Percentiles rank a stretch among this genome's conserved stretches.
phyloP scores from a whole-genome alignment of 768 basidiomycete species.

The Hypholoma sublateritium region DNA sequence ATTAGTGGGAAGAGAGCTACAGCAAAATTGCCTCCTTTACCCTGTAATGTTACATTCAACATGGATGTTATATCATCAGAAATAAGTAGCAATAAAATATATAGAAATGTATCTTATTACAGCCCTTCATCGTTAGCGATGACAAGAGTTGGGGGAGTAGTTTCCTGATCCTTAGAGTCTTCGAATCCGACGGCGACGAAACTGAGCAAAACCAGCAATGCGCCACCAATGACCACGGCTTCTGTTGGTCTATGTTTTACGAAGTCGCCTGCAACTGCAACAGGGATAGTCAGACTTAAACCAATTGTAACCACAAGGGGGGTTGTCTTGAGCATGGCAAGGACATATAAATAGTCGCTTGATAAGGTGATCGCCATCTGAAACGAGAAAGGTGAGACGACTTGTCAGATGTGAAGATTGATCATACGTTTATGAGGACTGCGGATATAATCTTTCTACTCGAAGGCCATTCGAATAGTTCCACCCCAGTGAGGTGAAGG shows the following conservation, averaged over 20 bases:
- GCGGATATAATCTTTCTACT: slow-evolving; percentile 38
- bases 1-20: no score
- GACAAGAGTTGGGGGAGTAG: background rate
- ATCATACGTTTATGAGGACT: slow-evolving; percentile 39
- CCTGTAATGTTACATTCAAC: no score
- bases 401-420: background rate
- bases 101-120: background rate
- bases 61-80: no score
- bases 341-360: slow-evolving; percentile 83
- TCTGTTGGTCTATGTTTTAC: slow-evolving; percentile 39
- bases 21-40: no score
- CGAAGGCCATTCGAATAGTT: slow-evolving; percentile 72
- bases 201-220: slow-evolving; percentile 69
- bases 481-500: slow-evolving; percentile 71
- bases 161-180: slow-evolving; percentile 21
- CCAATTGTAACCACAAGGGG: slow-evolving; percentile 93
- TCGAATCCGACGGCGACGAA: slow-evolving; percentile 52
- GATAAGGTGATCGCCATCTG: slow-evolving; percentile 84
- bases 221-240: slow-evolving; percentile 68
- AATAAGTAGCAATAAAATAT: background rate
- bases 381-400: background rate
- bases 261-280: slow-evolving; percentile 82
- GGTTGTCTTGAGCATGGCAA: slow-evolving; percentile 96
- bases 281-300: slow-evolving; percentile 89
- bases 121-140: slow-evolving; percentile 2